Conservation (phyloP, 1,284 basidiomycete species). For the Fomitopsis betulina region DNA sequence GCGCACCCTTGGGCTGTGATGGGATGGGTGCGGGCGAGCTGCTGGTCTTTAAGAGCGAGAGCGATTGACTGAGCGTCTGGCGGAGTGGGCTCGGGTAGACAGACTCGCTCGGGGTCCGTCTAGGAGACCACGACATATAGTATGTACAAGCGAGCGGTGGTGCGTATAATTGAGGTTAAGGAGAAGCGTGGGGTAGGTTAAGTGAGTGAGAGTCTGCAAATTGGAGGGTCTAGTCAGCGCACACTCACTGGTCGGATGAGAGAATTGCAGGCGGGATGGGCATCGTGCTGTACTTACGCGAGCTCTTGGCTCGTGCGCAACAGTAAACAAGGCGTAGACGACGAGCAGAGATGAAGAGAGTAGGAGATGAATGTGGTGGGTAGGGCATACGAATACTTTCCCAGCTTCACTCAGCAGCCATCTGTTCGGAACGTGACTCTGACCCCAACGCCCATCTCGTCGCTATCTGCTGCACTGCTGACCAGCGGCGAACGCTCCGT, state of each 20-base stretch:
- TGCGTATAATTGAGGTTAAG: neutral
- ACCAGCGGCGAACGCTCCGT: neutral
- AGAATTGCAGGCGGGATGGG: slow-evolving; percentile 25
- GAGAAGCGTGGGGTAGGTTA: slow-evolving; percentile 1
- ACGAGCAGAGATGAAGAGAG: neutral
- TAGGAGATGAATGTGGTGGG: slow-evolving; percentile 7
- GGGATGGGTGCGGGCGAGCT: slow-evolving; percentile 7
- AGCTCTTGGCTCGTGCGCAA: neutral
- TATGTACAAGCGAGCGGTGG: neutral
- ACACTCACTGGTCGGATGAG: slow-evolving; percentile 24
- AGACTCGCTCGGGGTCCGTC: slow-evolving; percentile 17
- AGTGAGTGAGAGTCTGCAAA: neutral
- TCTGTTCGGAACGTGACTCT: slow-evolving; percentile 8
- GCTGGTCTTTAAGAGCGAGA: slow-evolving; percentile 11
- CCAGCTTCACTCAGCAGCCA: slow-evolving; percentile 6
- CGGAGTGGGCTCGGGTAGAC: slow-evolving; percentile 20
- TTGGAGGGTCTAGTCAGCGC: neutral
- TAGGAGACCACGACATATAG: neutral
- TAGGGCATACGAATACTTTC: slow-evolving; percentile 12
- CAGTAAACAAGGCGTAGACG: neutral
- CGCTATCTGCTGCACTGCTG: neutral
- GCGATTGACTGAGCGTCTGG: slow-evolving; percentile 15
- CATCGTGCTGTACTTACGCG: slow-evolving; percentile 16
- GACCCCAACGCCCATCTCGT: slow-evolving; percentile 4
- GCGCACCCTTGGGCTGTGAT: slow-evolving; percentile 16